These are phyloP conservation scores for Omphalea diandra DNA, from an alignment of 441 rosid genomes.

Conservation along the genomic window DNA sequence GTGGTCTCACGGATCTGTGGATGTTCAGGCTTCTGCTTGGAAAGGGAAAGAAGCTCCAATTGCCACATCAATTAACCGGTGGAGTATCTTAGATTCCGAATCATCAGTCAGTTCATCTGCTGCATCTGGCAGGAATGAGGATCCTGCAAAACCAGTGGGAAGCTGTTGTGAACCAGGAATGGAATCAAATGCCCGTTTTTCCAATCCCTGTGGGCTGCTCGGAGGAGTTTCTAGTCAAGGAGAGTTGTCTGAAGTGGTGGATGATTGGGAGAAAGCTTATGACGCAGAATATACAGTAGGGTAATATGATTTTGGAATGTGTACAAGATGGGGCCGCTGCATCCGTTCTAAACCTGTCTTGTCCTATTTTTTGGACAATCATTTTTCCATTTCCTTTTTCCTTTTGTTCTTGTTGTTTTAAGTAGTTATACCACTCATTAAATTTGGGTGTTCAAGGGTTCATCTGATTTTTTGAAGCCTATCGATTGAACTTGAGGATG, in stretches of 20 bases:
- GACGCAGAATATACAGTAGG: slow-evolving; percentile 20
- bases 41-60: slow-evolving; percentile 57
- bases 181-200: slow-evolving; percentile 33
- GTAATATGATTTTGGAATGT: not conserved
- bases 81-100: slow-evolving; percentile 72
- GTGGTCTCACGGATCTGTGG: slow-evolving; percentile 47
- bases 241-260: slow-evolving; percentile 59
- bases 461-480: not conserved
- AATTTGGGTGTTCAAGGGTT: not conserved
- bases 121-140: slow-evolving; percentile 29
- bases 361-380: not conserved
- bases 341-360: too few species aligned
- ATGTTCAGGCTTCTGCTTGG: slow-evolving; percentile 52
- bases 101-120: slow-evolving; percentile 34
- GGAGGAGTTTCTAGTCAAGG: slow-evolving; percentile 34
- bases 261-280: slow-evolving; percentile 93
- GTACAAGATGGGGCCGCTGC: not conserved
- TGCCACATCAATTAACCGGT: slow-evolving; percentile 62
- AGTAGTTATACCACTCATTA: not conserved
- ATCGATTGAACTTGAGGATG: not conserved
- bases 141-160: slow-evolving; percentile 29
- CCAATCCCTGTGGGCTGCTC: slow-evolving; percentile 25
- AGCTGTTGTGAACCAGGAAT: slow-evolving; percentile 16
- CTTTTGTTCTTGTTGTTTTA: not conserved
- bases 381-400: not conserved